phyloP scores from a whole-genome alignment of 2,329 filamentous ascomycete species.

The Colletotrichum salicis region DNA sequence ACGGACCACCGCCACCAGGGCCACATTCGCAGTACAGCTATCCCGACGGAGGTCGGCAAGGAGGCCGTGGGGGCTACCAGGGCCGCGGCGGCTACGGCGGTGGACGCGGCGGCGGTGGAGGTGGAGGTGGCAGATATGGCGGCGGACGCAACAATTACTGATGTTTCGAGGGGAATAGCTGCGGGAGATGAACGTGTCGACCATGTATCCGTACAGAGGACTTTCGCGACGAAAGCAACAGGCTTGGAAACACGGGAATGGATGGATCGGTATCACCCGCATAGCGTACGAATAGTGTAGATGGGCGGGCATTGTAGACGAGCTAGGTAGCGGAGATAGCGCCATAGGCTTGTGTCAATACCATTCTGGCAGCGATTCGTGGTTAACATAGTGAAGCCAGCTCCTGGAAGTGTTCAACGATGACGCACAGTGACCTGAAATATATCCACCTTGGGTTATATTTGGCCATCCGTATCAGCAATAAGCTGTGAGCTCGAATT shows the following conservation, averaged over 20 bases:
- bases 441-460: too few relatives aligned
- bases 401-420: too few relatives aligned
- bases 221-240: background rate
- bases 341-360: background rate
- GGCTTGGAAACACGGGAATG: too few relatives aligned
- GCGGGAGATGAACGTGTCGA: background rate
- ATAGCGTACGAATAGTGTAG: background rate
- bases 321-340: background rate
- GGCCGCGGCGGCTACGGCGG: slow-evolving; percentile 13
- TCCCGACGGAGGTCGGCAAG: slow-evolving; percentile 10
- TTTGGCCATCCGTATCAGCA: too few relatives aligned
- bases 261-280: background rate
- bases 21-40: slow-evolving; percentile 4
- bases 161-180: background rate
- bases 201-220: background rate
- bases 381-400: background rate
- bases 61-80: slow-evolving; percentile 29
- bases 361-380: background rate
- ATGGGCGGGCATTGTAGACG: background rate
- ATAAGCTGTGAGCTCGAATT: too few relatives aligned
- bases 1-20: slow-evolving; percentile 18
- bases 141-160: slow-evolving; percentile 24
- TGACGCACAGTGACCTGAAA: too few relatives aligned
- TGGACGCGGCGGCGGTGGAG: slow-evolving; percentile 4
- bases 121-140: slow-evolving; percentile 9